Evolutionary conservation across 257 asterid species (phyloP).

Genomic region (Misopates orontium): DNA sequence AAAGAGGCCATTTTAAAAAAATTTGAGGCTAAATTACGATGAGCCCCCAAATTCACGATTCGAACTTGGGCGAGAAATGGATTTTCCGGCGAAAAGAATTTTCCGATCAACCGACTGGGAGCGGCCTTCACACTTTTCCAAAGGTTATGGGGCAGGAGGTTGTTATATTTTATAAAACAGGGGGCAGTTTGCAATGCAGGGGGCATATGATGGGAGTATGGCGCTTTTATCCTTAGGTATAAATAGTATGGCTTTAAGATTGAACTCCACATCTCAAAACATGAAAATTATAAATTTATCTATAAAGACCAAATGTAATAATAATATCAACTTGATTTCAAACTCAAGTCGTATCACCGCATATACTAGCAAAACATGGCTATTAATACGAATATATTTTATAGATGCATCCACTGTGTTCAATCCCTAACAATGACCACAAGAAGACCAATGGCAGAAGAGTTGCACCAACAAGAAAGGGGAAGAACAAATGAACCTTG

Average conservation of each 20-base stretch:
- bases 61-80: no score
- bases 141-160: no score
- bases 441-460: neutral
- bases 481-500: constrained; percentile 23
- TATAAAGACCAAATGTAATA: neutral
- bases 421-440: constrained; percentile 7
- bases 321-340: neutral
- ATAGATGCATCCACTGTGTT: neutral
- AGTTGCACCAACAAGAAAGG: constrained; percentile 9
- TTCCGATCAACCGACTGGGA: no score
- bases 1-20: no score
- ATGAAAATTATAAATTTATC: neutral
- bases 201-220: no score
- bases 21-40: no score
- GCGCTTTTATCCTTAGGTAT: no score
- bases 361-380: neutral
- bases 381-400: neutral
- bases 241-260: constrained; percentile 1
- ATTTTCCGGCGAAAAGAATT: no score
- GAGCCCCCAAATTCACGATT: no score
- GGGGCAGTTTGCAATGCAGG: no score
- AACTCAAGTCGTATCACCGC: neutral
- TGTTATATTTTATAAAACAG: no score
- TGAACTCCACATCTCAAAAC: constrained; percentile 10
- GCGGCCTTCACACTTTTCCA: no score